Percentiles rank a stretch among this genome's conserved stretches.
These are phyloP conservation scores for Spathaspora jeffriesii DNA, from an alignment of 1,139 yeast genomes.

Conservation along the genomic window DNA sequence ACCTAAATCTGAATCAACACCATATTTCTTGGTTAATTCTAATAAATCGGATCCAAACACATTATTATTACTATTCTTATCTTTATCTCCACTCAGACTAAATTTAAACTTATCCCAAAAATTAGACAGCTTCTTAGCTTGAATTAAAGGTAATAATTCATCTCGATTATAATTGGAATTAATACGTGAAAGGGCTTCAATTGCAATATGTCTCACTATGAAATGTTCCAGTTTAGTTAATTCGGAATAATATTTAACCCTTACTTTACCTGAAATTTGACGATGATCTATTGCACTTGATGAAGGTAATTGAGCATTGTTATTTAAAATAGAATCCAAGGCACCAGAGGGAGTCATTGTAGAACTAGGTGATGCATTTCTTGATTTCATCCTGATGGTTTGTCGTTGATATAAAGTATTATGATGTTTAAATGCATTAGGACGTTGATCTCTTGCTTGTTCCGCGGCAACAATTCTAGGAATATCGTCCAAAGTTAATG, in stretches of 20 bases:
- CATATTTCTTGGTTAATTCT: conserved; percentile 70
- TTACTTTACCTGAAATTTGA: conserved; percentile 8
- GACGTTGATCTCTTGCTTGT: conserved; percentile 91
- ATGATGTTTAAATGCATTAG: conserved; percentile 80
- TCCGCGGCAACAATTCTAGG: conserved; percentile 97
- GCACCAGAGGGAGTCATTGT: conserved; percentile 13
- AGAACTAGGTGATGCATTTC: conserved; percentile 5
- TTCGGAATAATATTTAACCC: conserved; percentile 68
- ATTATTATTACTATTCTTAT: conserved; percentile 24
- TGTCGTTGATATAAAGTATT: conserved; percentile 44
- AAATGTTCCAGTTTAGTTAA: conserved; percentile 61
- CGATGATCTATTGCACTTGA: conserved; percentile 5
- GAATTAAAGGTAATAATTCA: conserved; percentile 56
- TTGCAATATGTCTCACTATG: conserved; percentile 66
- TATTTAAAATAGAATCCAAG: conserved; percentile 12
- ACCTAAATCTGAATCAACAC: conserved; percentile 85
- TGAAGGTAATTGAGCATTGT: conserved; percentile 7
- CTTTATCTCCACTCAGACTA: conserved; percentile 4
- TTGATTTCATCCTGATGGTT: conserved; percentile 23
- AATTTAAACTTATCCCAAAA: conserved; percentile 77
- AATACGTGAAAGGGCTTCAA: conserved; percentile 55
- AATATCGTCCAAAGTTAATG: conserved; percentile 91
- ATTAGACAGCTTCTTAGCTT: conserved; percentile 53
- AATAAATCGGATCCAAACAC: conserved; percentile 86
- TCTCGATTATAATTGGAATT: conserved; percentile 42